Evolutionary conservation across 768 basidiomycete genomes (phyloP), one percentile per base, ranked within the genome.

Genomic region (Kwoniella heveanensis): DNA sequence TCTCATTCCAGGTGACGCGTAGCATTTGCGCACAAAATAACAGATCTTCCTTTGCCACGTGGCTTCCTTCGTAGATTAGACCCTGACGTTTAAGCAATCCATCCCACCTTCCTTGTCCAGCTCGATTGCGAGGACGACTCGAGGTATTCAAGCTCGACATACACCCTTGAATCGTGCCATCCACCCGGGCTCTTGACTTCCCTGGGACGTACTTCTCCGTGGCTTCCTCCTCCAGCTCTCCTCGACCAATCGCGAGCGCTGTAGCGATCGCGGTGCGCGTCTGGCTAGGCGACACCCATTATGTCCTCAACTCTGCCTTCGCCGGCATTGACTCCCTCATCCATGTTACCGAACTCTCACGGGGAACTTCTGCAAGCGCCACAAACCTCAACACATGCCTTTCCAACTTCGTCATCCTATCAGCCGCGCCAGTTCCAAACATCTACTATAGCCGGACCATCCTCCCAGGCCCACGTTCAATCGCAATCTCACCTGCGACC

Each of bases 31-130:
- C n/a, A n/a, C n/a, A n/a, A n/a, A n/a, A n/a, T n/a, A n/a, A n/a
- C n/a, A n/a, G n/a, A n/a, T n/a, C n/a, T n/a, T n/a, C n/a, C 15
- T 19, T 47, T 29, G 3, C 54, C 56, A 58, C 57, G 57, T 58
- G 57, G 57, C 2, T 49, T 58, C 47, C 1, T 50, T 58, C 57
- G 39, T 44, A 44, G 39, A 44, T 44, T 44, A 17, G 39, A 44
- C 39, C 39, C 39, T 44, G 4, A 10, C 39, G 39, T 44, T 17
- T 17, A 44, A 44, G 13, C 7, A 5, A 32, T 32, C 32, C 32
- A 32, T n/a, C n/a, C 32, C 32, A 32, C 32, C 32, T 32, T 32
- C 7, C 32, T 32, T 13, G 32, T 32, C 32, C 32, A 32, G 7
- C 32, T 13, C 32, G 5, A 13, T 13, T 32, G n/a, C n/a, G n/a